phyloP scores from a whole-genome alignment of 2,329 filamentous ascomycete species.

The Trichoderma sp. region DNA sequence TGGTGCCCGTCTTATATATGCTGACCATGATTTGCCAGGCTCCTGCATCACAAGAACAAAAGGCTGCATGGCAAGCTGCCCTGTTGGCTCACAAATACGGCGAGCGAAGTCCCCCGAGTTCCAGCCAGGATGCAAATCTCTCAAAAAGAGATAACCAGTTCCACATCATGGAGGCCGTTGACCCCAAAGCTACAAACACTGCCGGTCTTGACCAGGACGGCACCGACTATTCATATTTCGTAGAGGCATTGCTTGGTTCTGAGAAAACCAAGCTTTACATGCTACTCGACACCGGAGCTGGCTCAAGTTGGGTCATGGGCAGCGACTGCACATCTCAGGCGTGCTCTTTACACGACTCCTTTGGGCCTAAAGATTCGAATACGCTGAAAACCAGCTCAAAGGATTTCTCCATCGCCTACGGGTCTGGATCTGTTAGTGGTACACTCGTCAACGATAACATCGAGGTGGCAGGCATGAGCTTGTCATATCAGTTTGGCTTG shows the following conservation, averaged over 20 bases:
- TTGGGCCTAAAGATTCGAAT: conserved; percentile 62
- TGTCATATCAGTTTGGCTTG: conserved; percentile 68
- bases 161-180: conserved; percentile 43
- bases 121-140: conserved; percentile 19
- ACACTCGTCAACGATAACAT: conserved; percentile 63
- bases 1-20: background rate
- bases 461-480: conserved; percentile 60
- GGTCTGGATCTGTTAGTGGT: conserved; percentile 71
- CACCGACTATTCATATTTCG: conserved; percentile 64
- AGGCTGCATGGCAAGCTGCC: conserved; percentile 34
- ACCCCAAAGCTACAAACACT: conserved; percentile 46
- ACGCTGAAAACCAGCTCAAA: conserved; percentile 54
- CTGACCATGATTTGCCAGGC: conserved; percentile 28
- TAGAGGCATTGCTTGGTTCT: conserved; percentile 56
- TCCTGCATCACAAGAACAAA: conserved; percentile 32
- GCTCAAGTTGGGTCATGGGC: conserved; percentile 82
- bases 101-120: background rate
- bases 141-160: conserved; percentile 46
- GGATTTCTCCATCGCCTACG: conserved; percentile 68
- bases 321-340: conserved; percentile 62
- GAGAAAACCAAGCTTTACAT: conserved; percentile 53
- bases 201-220: conserved; percentile 61
- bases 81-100: conserved; percentile 21
- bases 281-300: conserved; percentile 64
- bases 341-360: conserved; percentile 67